phyloP scores from a whole-genome alignment of 768 basidiomycete genomes.

The Hydnomerulius pinastri region DNA sequence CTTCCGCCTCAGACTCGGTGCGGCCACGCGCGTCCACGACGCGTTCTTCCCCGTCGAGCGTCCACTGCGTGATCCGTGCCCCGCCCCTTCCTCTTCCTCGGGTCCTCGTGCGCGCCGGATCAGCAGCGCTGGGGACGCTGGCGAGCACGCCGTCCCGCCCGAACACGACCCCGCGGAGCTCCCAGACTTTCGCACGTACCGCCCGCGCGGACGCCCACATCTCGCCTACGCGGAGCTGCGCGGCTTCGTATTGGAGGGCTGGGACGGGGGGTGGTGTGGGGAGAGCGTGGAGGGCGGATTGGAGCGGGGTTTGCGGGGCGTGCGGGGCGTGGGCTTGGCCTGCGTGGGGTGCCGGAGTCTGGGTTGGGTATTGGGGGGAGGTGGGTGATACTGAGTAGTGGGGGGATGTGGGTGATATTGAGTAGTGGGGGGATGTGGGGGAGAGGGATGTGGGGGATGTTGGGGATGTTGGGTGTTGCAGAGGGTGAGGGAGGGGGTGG shows the following conservation, averaged over 20 bases:
- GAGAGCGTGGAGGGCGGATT: conserved; percentile 35
- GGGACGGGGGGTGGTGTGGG: conserved; percentile 27
- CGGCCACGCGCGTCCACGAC: conserved; percentile 69
- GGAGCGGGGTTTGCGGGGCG: conserved; percentile 37
- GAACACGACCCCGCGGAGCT: conserved; percentile 67
- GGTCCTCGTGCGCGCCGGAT: conserved; percentile 40
- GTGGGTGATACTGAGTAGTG: conserved; percentile 1
- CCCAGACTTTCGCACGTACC: conserved; percentile 63
- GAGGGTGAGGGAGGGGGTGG: neutral
- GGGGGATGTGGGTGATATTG: conserved; percentile 2
- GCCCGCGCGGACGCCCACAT: conserved; percentile 68
- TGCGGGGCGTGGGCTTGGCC: conserved; percentile 3
- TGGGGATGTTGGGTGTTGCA: neutral
- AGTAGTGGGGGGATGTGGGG: neutral
- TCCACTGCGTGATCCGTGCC: conserved; percentile 51
- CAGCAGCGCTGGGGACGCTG: conserved; percentile 30
- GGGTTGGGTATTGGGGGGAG: too few species aligned
- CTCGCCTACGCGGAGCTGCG: conserved; percentile 64
- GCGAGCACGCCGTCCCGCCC: conserved; percentile 55
- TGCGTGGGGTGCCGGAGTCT: too few species aligned
- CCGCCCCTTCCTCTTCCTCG: conserved; percentile 57
- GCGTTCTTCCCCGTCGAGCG: conserved; percentile 59
- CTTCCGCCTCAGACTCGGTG: conserved; percentile 77
- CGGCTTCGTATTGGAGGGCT: conserved; percentile 68
- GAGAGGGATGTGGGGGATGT: neutral